Conservation (phyloP, 1,284 basidiomycete species). For the Puccinia hordei region DNA sequence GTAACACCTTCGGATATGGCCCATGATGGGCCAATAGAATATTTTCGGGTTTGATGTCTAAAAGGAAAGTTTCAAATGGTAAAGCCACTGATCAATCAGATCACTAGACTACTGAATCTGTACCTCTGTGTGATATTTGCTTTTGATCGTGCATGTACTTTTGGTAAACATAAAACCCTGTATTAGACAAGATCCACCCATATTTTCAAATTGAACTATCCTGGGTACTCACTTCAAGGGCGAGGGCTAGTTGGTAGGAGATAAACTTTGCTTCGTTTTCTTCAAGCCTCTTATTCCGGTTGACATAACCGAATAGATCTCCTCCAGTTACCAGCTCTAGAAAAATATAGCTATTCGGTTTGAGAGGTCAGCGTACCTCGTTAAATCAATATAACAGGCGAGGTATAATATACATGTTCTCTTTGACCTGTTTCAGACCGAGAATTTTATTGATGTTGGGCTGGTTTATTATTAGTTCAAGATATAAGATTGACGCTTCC, state of each 20-base stretch:
- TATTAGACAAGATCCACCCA: neutral
- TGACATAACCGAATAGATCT: constrained; percentile 48
- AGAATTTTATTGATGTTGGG: constrained; percentile 50
- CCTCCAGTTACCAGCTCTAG: constrained; percentile 50
- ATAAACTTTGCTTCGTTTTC: constrained; percentile 45
- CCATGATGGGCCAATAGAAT: constrained; percentile 40
- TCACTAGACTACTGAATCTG: neutral
- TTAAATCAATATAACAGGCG: neutral
- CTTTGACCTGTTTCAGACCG: constrained; percentile 35
- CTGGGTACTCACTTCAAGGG: constrained; percentile 22
- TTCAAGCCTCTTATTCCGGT: constrained; percentile 32
- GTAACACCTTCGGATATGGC: constrained; percentile 31
- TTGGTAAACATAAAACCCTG: neutral
- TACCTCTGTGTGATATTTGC: constrained; percentile 47
- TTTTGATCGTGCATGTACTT: constrained; percentile 50
- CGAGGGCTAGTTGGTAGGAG: constrained; percentile 35
- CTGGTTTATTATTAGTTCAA: constrained; percentile 3
- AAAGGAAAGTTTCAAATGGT: neutral
- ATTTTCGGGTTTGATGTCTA: constrained; percentile 50
- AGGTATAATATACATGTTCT: constrained; percentile 29
- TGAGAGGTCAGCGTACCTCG: neutral
- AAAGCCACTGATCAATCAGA: neutral
- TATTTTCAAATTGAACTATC: neutral
- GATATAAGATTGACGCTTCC: neutral
- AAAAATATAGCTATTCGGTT: constrained; percentile 38